Conservation (phyloP, 2,329 filamentous ascomycete genomes). For the Colletotrichum costaricense region DNA sequence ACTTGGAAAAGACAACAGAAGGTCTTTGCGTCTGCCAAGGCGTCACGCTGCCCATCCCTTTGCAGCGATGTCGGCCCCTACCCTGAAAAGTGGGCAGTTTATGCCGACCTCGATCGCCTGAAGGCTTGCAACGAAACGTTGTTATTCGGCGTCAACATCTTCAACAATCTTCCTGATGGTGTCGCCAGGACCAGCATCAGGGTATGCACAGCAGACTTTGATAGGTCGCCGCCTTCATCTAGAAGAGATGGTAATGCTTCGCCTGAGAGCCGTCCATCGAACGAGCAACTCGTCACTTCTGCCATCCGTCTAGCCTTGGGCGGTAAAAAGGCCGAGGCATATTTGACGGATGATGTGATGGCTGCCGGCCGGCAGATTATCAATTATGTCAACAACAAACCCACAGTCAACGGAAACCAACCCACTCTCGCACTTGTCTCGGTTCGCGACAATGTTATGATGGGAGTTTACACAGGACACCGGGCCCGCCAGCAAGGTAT, state of each 20-base stretch:
- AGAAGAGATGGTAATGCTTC: too few relatives aligned
- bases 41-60: too few relatives aligned
- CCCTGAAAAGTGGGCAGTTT: too few relatives aligned
- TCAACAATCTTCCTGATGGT: too few relatives aligned
- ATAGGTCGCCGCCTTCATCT: background rate
- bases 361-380: background rate
- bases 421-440: constrained; percentile 33
- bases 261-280: background rate
- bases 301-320: background rate
- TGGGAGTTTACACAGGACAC: too few relatives aligned
- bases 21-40: too few relatives aligned
- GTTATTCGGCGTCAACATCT: too few relatives aligned
- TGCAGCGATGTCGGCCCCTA: too few relatives aligned
- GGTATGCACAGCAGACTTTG: constrained; percentile 1
- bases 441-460: constrained; percentile 21
- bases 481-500: too few relatives aligned
- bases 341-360: background rate
- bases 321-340: background rate
- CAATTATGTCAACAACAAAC: constrained; percentile 5
- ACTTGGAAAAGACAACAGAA: too few relatives aligned
- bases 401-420: constrained; percentile 21
- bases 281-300: background rate
- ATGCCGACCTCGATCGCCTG: too few relatives aligned
- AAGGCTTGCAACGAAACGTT: too few relatives aligned
- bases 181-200: background rate